Base-by-base conservation (phyloP, 257 asterid genomes). In the Misopates orontium region DNA sequence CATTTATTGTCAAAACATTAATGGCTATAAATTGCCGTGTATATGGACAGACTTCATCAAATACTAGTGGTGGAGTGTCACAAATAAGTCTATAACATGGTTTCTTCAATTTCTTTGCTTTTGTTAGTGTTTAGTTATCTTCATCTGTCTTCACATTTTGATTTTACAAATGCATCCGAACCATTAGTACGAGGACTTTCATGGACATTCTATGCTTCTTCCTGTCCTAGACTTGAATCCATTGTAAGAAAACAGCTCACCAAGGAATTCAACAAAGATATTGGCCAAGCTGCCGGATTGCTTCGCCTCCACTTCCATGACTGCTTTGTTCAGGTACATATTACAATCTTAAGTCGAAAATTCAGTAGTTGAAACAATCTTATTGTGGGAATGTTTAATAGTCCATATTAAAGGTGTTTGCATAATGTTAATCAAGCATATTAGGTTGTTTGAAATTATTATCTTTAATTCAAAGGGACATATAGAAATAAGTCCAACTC, bases 241-340 rank as follows among this genome's bases (percentile, higher is more conserved):
- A 73, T 76, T 50, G 75, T 83, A 0, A 71, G 88, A 58, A 67
- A 69, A 4, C 77, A 71, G 62, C 90, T 87, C 44, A 40, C 23
- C 62, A 67, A 28, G 17, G 90, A 72, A 36, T 79, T 87, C 74
- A 10, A 79, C 15, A 58, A 77, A 8, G 90, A 85, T 32, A 73
- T 85, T 17, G 85, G 77, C 67, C 88, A 79, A 73, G 96, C 93
- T 61, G 95, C 88, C 16, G 95, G 93, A n/a, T 67, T 87, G 77
- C 93, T 87, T 68, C 85, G 88, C 0, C 88, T 87, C 72, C 88
- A 83, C 67, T 87, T 85, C 68, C 92, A 87, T 17, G 92, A 87
- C 63, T 87, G 96, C 77, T 83, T 81, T 52, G 90, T 80, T 14
- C 93, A 83, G 81, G 86, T 72, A 50, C 18, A 48, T n/a, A n/a